phyloP scores from a whole-genome alignment of 176 grass and related monocot genomes.

The Lolium rigidum region DNA sequence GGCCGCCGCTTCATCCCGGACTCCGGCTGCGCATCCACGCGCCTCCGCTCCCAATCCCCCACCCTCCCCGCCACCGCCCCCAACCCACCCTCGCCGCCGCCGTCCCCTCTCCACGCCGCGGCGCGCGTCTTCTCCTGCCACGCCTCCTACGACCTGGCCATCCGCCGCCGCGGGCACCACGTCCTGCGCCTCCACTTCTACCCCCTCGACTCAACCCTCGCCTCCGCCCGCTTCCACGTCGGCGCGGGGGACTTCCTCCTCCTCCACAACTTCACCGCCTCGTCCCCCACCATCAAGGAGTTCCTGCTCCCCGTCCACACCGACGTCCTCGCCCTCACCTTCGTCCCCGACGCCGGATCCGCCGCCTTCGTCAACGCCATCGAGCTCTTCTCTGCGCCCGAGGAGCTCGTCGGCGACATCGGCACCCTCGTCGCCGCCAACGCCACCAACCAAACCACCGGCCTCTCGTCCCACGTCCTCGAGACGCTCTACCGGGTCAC shows the following conservation, averaged over 20 bases:
- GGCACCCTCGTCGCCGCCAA: conserved; percentile 52
- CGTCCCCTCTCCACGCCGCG: conserved; percentile 60
- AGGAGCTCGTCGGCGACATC: conserved; percentile 74
- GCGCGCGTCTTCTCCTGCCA: conserved; percentile 81
- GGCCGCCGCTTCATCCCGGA: conserved; percentile 80
- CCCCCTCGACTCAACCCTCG: conserved; percentile 64
- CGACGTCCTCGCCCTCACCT: conserved; percentile 68
- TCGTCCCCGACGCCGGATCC: conserved; percentile 64
- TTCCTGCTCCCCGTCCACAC: conserved; percentile 70
- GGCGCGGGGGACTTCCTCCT: conserved; percentile 51
- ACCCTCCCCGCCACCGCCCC: conserved; percentile 38
- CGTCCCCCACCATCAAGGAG: conserved; percentile 69
- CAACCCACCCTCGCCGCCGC: neutral
- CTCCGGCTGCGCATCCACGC: conserved; percentile 45
- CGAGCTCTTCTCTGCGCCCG: conserved; percentile 82
- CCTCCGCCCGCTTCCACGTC: conserved; percentile 82
- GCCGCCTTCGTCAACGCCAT: conserved; percentile 90
- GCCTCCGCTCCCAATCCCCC: conserved; percentile 53
- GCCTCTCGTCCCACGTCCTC: conserved; percentile 66
- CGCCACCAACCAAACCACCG: conserved; percentile 44
- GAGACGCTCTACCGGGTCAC: conserved; percentile 86
- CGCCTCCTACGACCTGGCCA: conserved; percentile 72
- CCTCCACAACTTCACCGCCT: conserved; percentile 77
- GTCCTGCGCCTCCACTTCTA: conserved; percentile 96
- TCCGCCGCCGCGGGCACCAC: conserved; percentile 70